Evolutionary conservation across 176 grass and related monocot species (phyloP).

Genomic region (Poa pratensis): DNA sequence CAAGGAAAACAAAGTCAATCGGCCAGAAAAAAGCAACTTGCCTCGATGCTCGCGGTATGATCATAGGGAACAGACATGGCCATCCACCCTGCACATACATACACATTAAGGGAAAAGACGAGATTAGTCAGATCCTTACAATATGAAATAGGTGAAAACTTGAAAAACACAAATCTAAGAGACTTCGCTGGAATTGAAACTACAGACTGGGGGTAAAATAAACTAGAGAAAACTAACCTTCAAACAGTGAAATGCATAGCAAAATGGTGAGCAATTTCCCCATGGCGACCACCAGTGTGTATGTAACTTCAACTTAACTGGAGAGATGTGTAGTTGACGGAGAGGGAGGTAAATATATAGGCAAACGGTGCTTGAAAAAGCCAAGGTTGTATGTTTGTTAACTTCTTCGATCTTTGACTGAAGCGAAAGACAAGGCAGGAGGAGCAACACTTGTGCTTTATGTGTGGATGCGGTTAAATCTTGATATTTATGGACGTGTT

Average conservation of each 20-base stretch:
- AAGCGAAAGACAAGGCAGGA: background rate
- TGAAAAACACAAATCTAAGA: background rate
- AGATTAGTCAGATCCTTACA: background rate
- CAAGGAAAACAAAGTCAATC: background rate
- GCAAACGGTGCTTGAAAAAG: background rate
- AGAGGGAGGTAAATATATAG: slow-evolving; percentile 17
- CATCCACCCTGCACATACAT: slow-evolving; percentile 27
- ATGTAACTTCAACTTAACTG: background rate
- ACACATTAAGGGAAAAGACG: background rate
- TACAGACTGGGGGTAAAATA: background rate
- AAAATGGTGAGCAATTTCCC: background rate
- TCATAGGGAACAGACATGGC: slow-evolving; percentile 67
- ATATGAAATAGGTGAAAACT: background rate
- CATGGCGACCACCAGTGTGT: background rate
- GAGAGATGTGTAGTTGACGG: background rate
- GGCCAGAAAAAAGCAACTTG: slow-evolving; percentile 15
- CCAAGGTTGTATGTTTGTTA: background rate
- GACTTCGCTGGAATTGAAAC: background rate
- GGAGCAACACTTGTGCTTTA: background rate
- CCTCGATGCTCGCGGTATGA: slow-evolving; percentile 68
- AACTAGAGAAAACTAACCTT: slow-evolving; percentile 27
- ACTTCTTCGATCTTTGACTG: slow-evolving; percentile 21
- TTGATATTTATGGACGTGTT: slow-evolving; percentile 18
- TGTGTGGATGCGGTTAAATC: background rate
- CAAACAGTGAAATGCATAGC: slow-evolving; percentile 21